These are phyloP conservation scores for Backusella tarrabulga DNA, from an alignment of 192 early-diverging fungal genomes.

Conservation along the genomic window DNA sequence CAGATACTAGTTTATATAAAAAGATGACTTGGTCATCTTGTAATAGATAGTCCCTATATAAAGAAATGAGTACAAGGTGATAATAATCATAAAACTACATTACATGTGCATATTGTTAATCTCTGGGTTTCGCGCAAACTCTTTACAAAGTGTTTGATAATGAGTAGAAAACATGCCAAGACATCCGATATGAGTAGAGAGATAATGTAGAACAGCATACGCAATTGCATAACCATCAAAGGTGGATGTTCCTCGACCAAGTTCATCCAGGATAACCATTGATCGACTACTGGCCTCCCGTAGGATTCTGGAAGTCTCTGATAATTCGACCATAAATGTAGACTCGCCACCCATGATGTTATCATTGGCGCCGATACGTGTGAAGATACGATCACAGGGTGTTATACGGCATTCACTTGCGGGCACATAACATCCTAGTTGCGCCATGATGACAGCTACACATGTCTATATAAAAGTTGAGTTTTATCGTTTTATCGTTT, in stretches of 20 bases:
- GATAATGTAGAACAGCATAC: constrained; percentile 81
- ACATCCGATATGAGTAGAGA: constrained; percentile 81
- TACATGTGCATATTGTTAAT: constrained; percentile 87
- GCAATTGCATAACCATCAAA: constrained; percentile 98
- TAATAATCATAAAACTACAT: neutral
- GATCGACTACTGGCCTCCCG: constrained; percentile 86
- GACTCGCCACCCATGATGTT: constrained; percentile 92
- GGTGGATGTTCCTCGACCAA: constrained; percentile 96
- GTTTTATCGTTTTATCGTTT: neutral
- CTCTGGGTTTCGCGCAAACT: constrained; percentile 75
- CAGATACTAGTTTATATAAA: constrained; percentile 84
- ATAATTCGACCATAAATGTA: constrained; percentile 96
- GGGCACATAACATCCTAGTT: constrained; percentile 94
- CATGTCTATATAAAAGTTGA: constrained; percentile 58
- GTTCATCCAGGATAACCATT: constrained; percentile 95
- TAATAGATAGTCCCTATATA: constrained; percentile 58
- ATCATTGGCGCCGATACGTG: constrained; percentile 97
- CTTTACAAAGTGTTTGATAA: constrained; percentile 88
- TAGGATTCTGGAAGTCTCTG: constrained; percentile 91
- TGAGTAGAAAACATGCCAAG: constrained; percentile 96
- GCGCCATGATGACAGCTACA: constrained; percentile 93
- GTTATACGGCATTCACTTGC: constrained; percentile 64
- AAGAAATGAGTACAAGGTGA: too few relatives aligned
- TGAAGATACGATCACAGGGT: constrained; percentile 93
- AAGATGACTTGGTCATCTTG: constrained; percentile 90